phyloP scores from a whole-genome alignment of 116 monocot species.

The Trichopus zeylanicus region DNA sequence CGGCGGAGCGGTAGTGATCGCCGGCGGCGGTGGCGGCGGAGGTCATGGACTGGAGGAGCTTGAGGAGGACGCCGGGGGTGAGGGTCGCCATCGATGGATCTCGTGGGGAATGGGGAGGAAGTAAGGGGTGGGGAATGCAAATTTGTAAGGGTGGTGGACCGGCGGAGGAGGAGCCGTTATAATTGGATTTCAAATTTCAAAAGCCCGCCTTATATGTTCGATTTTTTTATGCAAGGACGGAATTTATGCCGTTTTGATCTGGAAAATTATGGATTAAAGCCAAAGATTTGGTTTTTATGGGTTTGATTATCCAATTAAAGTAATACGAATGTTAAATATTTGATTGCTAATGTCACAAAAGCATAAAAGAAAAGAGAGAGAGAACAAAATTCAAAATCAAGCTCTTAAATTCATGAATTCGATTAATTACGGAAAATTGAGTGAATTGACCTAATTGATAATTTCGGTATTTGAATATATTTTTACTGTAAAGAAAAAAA shows the following conservation, averaged over 20 bases:
- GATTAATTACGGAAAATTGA: no score
- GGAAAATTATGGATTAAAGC: neutral
- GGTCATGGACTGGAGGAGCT: constrained; percentile 93
- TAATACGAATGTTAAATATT: no score
- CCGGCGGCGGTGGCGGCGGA: constrained; percentile 29
- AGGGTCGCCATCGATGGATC: constrained; percentile 49
- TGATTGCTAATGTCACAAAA: no score
- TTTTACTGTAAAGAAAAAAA: no score
- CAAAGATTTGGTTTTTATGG: no score
- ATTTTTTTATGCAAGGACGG: neutral
- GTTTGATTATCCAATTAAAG: no score
- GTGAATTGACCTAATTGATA: no score
- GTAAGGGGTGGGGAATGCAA: neutral
- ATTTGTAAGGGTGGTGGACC: neutral
- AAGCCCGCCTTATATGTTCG: constrained; percentile 2
- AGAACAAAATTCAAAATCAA: no score
- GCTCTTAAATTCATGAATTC: no score
- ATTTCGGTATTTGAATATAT: no score
- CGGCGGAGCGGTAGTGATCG: constrained; percentile 63
- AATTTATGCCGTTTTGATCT: neutral
- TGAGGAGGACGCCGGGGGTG: constrained; percentile 71
- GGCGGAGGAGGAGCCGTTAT: neutral
- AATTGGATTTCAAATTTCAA: constrained; percentile 12
- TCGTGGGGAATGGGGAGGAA: neutral
- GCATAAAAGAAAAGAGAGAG: no score